Conservation (phyloP, 805 yeast species). For the Candida berthetii region DNA sequence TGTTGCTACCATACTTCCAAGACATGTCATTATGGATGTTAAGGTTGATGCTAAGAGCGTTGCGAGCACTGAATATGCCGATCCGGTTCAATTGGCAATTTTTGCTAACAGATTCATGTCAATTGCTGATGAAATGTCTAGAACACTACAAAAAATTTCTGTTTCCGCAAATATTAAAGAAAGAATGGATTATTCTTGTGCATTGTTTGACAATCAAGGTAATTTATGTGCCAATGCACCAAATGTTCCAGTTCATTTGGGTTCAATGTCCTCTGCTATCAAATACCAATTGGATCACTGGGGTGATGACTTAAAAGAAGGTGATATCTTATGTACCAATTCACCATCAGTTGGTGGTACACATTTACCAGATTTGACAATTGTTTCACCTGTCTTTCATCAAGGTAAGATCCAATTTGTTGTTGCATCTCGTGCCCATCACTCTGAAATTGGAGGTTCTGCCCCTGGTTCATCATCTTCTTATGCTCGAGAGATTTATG, state of each 20-base stretch:
- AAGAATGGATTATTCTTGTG: constrained; percentile 43
- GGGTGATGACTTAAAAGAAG: constrained; percentile 30
- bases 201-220: constrained; percentile 39
- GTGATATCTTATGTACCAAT: constrained; percentile 38
- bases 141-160: constrained; percentile 37
- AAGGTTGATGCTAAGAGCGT: constrained; percentile 27
- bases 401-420: constrained; percentile 43
- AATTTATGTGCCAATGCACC: constrained; percentile 40
- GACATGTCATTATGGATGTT: constrained; percentile 26
- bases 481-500: constrained; percentile 44
- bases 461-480: constrained; percentile 54
- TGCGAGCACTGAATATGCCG: constrained; percentile 39
- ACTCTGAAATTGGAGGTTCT: constrained; percentile 56
- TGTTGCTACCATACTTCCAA: constrained; percentile 26
- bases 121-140: constrained; percentile 45
- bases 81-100: constrained; percentile 37
- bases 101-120: constrained; percentile 43
- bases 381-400: constrained; percentile 48
- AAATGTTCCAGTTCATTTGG: constrained; percentile 40
- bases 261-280: constrained; percentile 38
- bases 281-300: constrained; percentile 31
- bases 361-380: constrained; percentile 46
- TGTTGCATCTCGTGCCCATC: constrained; percentile 56
- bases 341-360: constrained; percentile 40
- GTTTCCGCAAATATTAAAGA: constrained; percentile 43